Conservation (phyloP, 192 early-diverging fungal species). For the Podila clonocystis region DNA sequence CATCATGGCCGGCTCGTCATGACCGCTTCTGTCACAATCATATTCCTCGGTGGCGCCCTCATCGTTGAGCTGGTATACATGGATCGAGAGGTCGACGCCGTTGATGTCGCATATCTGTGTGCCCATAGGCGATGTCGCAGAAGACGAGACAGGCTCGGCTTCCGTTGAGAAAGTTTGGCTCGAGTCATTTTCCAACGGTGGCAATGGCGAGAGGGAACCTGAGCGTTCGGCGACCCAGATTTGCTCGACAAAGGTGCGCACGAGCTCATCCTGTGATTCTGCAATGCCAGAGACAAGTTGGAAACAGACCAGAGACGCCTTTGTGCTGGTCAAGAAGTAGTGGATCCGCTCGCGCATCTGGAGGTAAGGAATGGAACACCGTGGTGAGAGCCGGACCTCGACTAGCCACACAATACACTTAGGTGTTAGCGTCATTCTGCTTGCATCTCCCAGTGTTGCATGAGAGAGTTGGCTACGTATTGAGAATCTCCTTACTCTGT, state of each 20-base stretch:
- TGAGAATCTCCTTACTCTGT: neutral
- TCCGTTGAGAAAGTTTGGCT: neutral
- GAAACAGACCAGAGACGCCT: conserved; percentile 4
- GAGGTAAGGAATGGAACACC: conserved; percentile 8
- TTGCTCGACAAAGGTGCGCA: conserved; percentile 21
- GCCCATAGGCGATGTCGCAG: neutral
- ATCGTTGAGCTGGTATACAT: conserved; percentile 57
- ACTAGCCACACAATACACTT: too few relatives aligned
- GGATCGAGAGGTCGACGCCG: conserved; percentile 33
- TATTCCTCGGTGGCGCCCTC: conserved; percentile 61
- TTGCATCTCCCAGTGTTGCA: neutral
- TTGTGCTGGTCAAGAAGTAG: conserved; percentile 1
- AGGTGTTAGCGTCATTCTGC: conserved; percentile 14
- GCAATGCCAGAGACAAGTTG: conserved; percentile 6
- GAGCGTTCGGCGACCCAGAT: conserved; percentile 29
- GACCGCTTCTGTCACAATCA: conserved; percentile 5
- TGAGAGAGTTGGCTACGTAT: neutral
- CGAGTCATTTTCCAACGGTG: neutral
- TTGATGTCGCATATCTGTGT: neutral
- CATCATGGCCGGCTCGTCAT: conserved; percentile 56
- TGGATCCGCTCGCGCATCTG: conserved; percentile 10
- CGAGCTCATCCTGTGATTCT: neutral
- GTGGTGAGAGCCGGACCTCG: conserved; percentile 20
- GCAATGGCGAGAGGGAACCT: neutral
- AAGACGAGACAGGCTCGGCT: neutral